phyloP scores from a whole-genome alignment of 2,329 filamentous ascomycete species.

The Trichophaea hybrida region DNA sequence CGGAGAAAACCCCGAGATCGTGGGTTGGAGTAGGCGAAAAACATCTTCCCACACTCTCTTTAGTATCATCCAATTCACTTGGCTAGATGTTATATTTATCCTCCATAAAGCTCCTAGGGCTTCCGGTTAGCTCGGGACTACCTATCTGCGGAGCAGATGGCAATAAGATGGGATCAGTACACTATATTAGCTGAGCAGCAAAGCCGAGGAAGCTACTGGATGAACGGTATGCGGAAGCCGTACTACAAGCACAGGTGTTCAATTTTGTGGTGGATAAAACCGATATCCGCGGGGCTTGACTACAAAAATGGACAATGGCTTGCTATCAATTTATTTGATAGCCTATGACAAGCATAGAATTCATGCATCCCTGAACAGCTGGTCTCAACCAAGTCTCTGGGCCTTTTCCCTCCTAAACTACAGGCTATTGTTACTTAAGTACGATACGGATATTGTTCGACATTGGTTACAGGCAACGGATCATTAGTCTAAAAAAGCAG shows the following conservation, averaged over 20 bases:
- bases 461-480: slow-evolving; percentile 10
- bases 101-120: not conserved
- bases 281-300: not conserved
- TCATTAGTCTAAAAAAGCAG: slow-evolving; percentile 15
- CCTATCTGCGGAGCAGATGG: not conserved
- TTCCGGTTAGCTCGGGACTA: not conserved
- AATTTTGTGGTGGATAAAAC: not conserved
- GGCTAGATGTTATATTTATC: not conserved
- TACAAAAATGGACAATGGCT: not conserved
- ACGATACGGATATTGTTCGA: too few relatives aligned
- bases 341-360: too few relatives aligned
- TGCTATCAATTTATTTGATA: too few relatives aligned
- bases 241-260: not conserved
- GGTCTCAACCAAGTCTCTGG: too few relatives aligned
- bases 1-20: not conserved
- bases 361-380: too few relatives aligned
- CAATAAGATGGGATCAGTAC: not conserved
- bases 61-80: not conserved
- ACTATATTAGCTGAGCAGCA: not conserved
- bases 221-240: not conserved
- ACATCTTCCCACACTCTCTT: too few relatives aligned
- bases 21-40: too few relatives aligned
- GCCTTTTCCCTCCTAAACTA: too few relatives aligned
- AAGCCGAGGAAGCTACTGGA: not conserved
- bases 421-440: too few relatives aligned